Evolutionary conservation across 2,329 filamentous ascomycete genomes (phyloP).

Genomic region (Aspergillus brasiliensis): DNA sequence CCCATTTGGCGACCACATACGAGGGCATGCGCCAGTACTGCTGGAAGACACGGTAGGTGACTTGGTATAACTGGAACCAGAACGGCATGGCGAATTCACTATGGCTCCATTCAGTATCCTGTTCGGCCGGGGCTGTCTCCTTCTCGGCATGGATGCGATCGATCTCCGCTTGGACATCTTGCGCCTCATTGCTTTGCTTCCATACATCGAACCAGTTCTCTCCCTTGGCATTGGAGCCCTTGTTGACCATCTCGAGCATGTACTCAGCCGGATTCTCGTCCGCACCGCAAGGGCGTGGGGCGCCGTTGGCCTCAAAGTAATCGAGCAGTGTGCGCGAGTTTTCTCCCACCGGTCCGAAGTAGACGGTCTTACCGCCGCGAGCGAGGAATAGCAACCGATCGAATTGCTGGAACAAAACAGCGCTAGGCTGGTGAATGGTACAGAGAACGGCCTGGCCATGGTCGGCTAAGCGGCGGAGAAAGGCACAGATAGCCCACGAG

Average conservation of each 20-base stretch:
- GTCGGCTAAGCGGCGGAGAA: conserved; percentile 84
- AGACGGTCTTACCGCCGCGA: conserved; percentile 65
- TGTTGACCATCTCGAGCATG: conserved; percentile 60
- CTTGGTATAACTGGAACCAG: conserved; percentile 63
- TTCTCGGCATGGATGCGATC: conserved; percentile 52
- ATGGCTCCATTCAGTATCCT: conserved; percentile 44
- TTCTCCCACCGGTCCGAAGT: conserved; percentile 66
- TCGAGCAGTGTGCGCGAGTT: conserved; percentile 58
- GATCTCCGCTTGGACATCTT: conserved; percentile 41
- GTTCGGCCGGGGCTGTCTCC: background rate
- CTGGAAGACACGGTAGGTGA: conserved; percentile 72
- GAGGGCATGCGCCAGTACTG: conserved; percentile 86
- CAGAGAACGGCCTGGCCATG: conserved; percentile 85
- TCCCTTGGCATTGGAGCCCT: conserved; percentile 61
- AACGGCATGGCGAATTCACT: conserved; percentile 79
- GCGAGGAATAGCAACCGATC: conserved; percentile 65
- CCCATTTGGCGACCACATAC: conserved; percentile 80
- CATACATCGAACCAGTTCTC: conserved; percentile 56
- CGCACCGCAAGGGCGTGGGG: conserved; percentile 54
- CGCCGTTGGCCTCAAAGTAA: conserved; percentile 66
- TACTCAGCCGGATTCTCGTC: conserved; percentile 71
- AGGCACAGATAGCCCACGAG: conserved; percentile 82
- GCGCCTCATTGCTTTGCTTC: conserved; percentile 58
- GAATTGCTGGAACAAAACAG: conserved; percentile 85
- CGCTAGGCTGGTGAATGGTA: conserved; percentile 91